Evolutionary conservation across 1,284 basidiomycete genomes (phyloP), one percentile per base, ranked within the genome.

Genomic region (Irpex rosettiformis): DNA sequence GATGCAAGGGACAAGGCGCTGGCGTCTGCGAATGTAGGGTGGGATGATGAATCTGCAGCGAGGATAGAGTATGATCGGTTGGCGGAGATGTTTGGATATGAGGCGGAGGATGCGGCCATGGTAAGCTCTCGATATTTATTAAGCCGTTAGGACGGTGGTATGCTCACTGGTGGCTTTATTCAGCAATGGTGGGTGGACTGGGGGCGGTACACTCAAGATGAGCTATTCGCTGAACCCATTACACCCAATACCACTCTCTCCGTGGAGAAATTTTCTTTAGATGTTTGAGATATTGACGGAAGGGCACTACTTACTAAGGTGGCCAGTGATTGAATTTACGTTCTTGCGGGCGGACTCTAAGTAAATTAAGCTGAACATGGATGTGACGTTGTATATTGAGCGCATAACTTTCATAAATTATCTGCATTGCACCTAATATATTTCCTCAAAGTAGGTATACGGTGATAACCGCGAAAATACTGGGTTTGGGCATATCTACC

Each of bases 91-190:
- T 66, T 62, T 52, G 57, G 51, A 6, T 62, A 65, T 52, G 51
- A 59, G 25, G 62, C 63, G 16, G 18, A 49, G 11, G 64, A 65
- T 29, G 64, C 63, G 3, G 64, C 60, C 11, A 61, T 49, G 33
- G 54, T 55, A 45, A 11, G n/a, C 43, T 45, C 18, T 45, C 2
- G 13, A 18, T 22, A 45, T 18, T n/a, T 11, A 11, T n/a, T 45
- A 22, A 18, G 21, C 8, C 21, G 8, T 45, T n/a, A n/a, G 43
- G n/a, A n/a, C n/a, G n/a, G n/a, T n/a, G n/a, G n/a, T n/a, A 21
- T 45, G 43, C 43, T 45, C 13, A 45, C 16, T 37, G 33, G 6
- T 37, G 33, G 7, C 21, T 18, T 22, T 45, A 22, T 22, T 11
- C 21, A 45, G 43, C n/a, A 45, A 22, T 45, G 43, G 43, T 45